phyloP scores from a whole-genome alignment of 2,329 filamentous ascomycete species.

The Nothophoma quercina region DNA sequence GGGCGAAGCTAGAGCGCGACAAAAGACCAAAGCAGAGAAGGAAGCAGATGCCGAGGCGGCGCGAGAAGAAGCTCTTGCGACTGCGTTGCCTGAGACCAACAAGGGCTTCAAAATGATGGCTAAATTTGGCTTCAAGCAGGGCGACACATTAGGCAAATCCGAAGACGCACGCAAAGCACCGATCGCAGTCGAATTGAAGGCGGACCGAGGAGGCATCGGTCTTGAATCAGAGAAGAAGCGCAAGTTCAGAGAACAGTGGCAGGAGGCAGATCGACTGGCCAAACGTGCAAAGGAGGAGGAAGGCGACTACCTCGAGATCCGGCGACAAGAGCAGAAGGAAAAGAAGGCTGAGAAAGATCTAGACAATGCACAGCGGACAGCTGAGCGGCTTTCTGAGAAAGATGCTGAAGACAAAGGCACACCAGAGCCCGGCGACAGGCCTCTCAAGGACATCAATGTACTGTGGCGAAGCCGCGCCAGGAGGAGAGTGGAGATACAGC shows the following conservation, averaged over 20 bases:
- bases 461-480: conserved; percentile 80
- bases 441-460: conserved; percentile 74
- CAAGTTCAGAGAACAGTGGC: conserved; percentile 60
- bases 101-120: conserved; percentile 98
- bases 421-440: conserved; percentile 51
- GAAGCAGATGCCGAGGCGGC: conserved; percentile 75
- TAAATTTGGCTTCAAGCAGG: conserved; percentile 86
- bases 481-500: conserved; percentile 72
- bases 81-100: conserved; percentile 73
- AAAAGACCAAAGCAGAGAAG: conserved; percentile 82
- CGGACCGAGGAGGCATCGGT: conserved; percentile 83
- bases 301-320: conserved; percentile 46
- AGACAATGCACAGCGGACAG: conserved; percentile 80
- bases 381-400: conserved; percentile 72
- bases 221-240: conserved; percentile 83
- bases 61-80: conserved; percentile 78
- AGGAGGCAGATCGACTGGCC: conserved; percentile 39
- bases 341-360: conserved; percentile 69
- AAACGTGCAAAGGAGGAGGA: conserved; percentile 57
- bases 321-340: conserved; percentile 45
- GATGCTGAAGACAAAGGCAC: conserved; percentile 33
- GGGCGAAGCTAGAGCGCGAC: conserved; percentile 40
- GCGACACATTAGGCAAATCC: conserved; percentile 75
- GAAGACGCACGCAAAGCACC: conserved; percentile 69
- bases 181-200: conserved; percentile 77